These are phyloP conservation scores for Iberis pinnata DNA, from an alignment of 345 rosid genomes.

Conservation along the genomic window DNA sequence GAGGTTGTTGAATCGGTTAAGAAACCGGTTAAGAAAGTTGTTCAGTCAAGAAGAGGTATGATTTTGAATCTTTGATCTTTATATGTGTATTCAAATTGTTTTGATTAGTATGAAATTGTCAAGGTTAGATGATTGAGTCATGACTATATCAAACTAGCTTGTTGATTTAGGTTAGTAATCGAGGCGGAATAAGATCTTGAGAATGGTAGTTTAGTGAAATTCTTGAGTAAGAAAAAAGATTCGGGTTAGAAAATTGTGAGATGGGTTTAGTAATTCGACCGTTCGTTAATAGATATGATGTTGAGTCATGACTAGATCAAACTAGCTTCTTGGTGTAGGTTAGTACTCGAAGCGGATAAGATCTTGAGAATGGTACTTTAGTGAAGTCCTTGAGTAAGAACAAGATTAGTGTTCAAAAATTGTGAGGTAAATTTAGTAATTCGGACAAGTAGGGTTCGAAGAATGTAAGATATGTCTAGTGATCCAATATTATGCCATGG, in stretches of 20 bases:
- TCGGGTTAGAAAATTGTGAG: neutral
- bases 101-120: neutral
- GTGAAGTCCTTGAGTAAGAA: no score
- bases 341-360: neutral
- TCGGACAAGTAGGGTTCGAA: neutral
- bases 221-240: neutral
- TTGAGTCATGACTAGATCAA: neutral
- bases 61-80: slow-evolving; percentile 1
- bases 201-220: slow-evolving; percentile 7
- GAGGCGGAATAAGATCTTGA: neutral
- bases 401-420: no score
- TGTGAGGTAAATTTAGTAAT: neutral
- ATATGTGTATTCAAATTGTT: no score
- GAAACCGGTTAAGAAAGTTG: slow-evolving; percentile 49
- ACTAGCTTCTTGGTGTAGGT: neutral
- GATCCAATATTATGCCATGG: neutral
- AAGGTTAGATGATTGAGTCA: slow-evolving; percentile 11
- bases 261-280: neutral
- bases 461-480: slow-evolving; percentile 2
- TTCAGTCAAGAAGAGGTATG: slow-evolving; percentile 80
- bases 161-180: neutral
- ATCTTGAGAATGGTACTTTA: slow-evolving; percentile 9
- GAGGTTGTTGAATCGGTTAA: slow-evolving; percentile 29
- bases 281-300: no score
- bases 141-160: neutral